A percentile compares a stretch with the other conserved stretches of the same genome.
Conservation (phyloP, 179 eudicot genomes). For the Amaranthus tricolor region DNA sequence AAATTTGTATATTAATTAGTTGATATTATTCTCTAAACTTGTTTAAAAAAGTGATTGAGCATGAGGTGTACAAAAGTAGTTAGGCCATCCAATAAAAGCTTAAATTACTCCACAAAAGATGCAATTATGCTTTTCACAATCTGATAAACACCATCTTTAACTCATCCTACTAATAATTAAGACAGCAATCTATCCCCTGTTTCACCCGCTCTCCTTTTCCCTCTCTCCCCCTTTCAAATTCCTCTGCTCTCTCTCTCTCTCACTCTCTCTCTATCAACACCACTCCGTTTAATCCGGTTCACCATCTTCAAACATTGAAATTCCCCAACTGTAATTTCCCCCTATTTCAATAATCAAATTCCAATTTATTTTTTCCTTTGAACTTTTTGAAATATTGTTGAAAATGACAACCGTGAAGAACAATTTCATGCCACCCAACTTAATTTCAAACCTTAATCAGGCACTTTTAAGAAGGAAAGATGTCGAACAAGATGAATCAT, state of each 20-base stretch:
- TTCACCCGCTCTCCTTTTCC: conserved; percentile 19
- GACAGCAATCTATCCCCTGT: conserved; percentile 4
- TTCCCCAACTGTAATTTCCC: background rate
- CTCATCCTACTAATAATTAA: background rate
- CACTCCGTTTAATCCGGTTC: conserved; percentile 28
- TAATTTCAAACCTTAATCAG: conserved; percentile 53
- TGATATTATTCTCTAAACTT: too few species aligned
- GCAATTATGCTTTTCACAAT: conserved; percentile 10
- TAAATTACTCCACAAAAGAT: conserved; percentile 22
- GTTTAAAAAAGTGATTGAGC: background rate
- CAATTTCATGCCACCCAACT: conserved; percentile 51
- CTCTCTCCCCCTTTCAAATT: conserved; percentile 28
- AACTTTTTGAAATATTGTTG: background rate
- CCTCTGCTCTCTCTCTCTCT: background rate
- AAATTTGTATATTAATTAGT: too few species aligned
- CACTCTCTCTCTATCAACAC: conserved; percentile 5
- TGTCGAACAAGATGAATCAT: conserved; percentile 33
- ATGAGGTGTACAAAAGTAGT: background rate
- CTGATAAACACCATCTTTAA: background rate
- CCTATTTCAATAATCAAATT: background rate
- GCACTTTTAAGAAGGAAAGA: conserved; percentile 43
- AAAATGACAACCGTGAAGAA: conserved; percentile 37
- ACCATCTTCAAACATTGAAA: conserved; percentile 10
- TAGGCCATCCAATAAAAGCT: conserved; percentile 1
- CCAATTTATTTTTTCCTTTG: background rate